Evolutionary conservation across 2,329 filamentous ascomycete genomes (phyloP), one percentile per base, ranked within the genome.

Genomic region (Lecanosticta acicola): DNA sequence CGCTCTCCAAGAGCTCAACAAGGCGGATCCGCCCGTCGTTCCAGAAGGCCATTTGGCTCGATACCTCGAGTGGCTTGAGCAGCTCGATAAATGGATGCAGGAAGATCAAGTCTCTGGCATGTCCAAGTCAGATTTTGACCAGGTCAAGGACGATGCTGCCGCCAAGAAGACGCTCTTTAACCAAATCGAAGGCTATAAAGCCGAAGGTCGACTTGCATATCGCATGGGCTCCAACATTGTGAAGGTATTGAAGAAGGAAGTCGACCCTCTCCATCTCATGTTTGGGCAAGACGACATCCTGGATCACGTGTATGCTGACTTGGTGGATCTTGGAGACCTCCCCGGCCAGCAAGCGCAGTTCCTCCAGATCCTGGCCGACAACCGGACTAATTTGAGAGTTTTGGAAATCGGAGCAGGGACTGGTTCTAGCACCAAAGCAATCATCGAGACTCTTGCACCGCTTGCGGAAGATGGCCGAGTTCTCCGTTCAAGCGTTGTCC

Each of bases 391-490:
- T 9, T 59, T 71, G 41, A 66, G 66, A 3, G 64, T 75, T 21
- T 49, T 76, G 3, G 71, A 74, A 39, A 64, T 70, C n/a, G 71
- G 71, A 13, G 71, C 68, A 9, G 73, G 73, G 0, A 71, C 70
- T 1, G 72, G 71, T 3, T 29, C 34, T 4, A 36, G 41, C 1
- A 51, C 49, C 2, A 34, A 24, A 4, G 20, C 39, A 5, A 45
- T 50, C 24, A 19, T 50, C 4, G 39, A 32, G 9, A 14, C 38
- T 11, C 21, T 50, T 4, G 35, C 24, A 7, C 9, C 29, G 3
- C 11, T 39, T 11, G 41, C 20, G 14, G 19, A 26, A 7, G 29
- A 33, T 2, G 40, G 16, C n/a, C 24, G 2, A 48, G 40, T 26
- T 8, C 8, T 21, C 13, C 17, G 11, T 3, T 46, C 43, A 10